phyloP scores from a whole-genome alignment of 768 basidiomycete genomes.

The Collybia mongolica region DNA sequence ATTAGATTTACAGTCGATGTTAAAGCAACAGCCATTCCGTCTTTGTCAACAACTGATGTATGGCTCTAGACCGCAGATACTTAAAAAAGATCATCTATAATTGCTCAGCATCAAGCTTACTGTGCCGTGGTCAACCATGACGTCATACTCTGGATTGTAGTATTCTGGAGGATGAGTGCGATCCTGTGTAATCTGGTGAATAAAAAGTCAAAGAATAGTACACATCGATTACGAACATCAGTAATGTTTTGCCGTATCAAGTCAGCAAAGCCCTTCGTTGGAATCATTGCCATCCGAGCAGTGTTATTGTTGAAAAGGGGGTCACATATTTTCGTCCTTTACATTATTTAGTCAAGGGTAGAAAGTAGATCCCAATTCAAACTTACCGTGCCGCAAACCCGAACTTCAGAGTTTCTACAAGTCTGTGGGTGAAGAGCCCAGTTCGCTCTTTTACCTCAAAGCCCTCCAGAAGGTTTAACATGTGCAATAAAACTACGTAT shows the following conservation, averaged over 20 bases:
- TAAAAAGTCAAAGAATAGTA: conserved; percentile 8
- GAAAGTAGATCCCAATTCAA: neutral
- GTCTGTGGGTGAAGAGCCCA: conserved; percentile 71
- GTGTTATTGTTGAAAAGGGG: conserved; percentile 62
- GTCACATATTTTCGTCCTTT: conserved; percentile 82
- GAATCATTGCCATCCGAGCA: conserved; percentile 57
- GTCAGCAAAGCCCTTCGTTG: conserved; percentile 67
- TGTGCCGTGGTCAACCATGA: conserved; percentile 84
- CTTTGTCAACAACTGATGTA: conserved; percentile 75
- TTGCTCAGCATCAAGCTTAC: conserved; percentile 35
- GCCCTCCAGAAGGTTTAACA: conserved; percentile 89
- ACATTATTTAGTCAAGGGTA: neutral
- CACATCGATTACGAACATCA: conserved; percentile 57
- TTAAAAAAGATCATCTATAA: neutral
- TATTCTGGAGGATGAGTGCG: conserved; percentile 78
- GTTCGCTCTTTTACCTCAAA: conserved; percentile 56
- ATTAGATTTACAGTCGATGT: conserved; percentile 89
- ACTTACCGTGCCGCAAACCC: conserved; percentile 52
- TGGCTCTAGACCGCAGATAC: conserved; percentile 62
- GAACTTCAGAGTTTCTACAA: conserved; percentile 85
- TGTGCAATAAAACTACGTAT: conserved; percentile 69
- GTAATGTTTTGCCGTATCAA: conserved; percentile 68
- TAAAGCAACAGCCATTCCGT: conserved; percentile 84
- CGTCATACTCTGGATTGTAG: conserved; percentile 81
- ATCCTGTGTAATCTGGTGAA: conserved; percentile 45